Conservation (phyloP, 495 filamentous ascomycete genomes). For the Neurospora discreta region DNA sequence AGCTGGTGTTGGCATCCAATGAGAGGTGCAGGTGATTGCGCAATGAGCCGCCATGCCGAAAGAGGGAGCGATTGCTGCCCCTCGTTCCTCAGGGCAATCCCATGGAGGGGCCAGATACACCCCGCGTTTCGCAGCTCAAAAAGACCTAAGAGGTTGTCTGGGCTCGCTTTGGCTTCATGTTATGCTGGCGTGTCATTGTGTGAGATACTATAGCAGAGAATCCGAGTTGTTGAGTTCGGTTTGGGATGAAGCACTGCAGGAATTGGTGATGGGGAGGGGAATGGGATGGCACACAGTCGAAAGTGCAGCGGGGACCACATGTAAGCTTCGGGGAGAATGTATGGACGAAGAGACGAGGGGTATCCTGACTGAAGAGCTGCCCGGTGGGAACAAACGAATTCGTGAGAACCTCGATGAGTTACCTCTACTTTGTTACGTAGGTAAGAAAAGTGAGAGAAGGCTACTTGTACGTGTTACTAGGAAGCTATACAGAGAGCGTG, state of each 20-base stretch:
- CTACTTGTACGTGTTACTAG: background rate
- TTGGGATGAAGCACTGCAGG: background rate
- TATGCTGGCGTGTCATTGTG: background rate
- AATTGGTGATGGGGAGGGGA: background rate
- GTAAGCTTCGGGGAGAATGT: background rate
- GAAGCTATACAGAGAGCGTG: background rate
- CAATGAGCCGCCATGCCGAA: constrained; percentile 24
- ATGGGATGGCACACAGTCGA: background rate
- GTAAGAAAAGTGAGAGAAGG: background rate
- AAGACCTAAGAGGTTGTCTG: background rate
- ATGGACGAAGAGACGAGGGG: background rate
- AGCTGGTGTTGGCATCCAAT: constrained; percentile 13
- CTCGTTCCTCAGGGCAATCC: constrained; percentile 10
- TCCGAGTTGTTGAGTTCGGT: background rate
- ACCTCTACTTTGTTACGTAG: background rate
- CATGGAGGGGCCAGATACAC: constrained; percentile 18
- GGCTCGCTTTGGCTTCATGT: background rate
- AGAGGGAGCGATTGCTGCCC: constrained; percentile 23
- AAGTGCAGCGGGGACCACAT: background rate
- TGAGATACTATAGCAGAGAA: background rate
- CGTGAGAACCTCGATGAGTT: background rate
- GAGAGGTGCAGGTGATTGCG: constrained; percentile 16
- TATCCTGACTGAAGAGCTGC: background rate
- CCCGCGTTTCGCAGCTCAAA: constrained; percentile 11
- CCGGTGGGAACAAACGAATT: background rate